A percentile compares a stretch with the other conserved stretches of the same genome.
These are phyloP conservation scores for Camillea tinctor DNA, from an alignment of 2,329 filamentous ascomycete genomes.

Conservation along the genomic window DNA sequence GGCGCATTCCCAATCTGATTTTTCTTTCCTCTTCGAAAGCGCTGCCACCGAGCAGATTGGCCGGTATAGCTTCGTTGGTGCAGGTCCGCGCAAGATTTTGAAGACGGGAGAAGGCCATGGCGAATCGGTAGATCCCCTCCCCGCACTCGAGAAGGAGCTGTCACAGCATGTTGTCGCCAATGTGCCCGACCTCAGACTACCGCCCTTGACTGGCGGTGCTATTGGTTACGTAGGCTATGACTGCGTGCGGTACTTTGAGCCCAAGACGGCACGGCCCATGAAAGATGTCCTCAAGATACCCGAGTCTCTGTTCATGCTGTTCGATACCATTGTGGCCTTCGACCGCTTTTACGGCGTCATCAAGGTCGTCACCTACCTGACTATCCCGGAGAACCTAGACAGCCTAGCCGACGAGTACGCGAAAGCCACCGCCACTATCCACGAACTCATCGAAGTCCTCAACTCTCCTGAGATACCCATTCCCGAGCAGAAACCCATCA, in stretches of 20 bases:
- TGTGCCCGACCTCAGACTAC: slow-evolving; percentile 78
- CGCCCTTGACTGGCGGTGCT: slow-evolving; percentile 84
- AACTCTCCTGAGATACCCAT: slow-evolving; percentile 73
- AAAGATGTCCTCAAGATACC: slow-evolving; percentile 87
- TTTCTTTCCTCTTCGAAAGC: slow-evolving; percentile 94
- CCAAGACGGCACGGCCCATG: slow-evolving; percentile 85
- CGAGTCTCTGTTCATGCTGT: slow-evolving; percentile 96
- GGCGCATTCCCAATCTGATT: slow-evolving; percentile 68
- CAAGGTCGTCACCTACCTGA: slow-evolving; percentile 90
- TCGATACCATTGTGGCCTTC: slow-evolving; percentile 89
- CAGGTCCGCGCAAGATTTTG: slow-evolving; percentile 75
- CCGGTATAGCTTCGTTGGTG: slow-evolving; percentile 92
- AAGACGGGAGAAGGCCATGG: slow-evolving; percentile 88
- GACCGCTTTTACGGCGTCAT: slow-evolving; percentile 92
- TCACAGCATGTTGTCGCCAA: slow-evolving; percentile 75
- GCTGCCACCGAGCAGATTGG: slow-evolving; percentile 92
- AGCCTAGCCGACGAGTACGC: slow-evolving; percentile 67
- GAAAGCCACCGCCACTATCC: slow-evolving; percentile 62
- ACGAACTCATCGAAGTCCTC: slow-evolving; percentile 68
- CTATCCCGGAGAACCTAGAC: slow-evolving; percentile 57
- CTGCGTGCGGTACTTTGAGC: slow-evolving; percentile 96
- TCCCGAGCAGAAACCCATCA: slow-evolving; percentile 72
- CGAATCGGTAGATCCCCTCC: slow-evolving; percentile 78
- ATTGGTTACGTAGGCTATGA: slow-evolving; percentile 98
- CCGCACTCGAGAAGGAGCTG: slow-evolving; percentile 77